Conservation (phyloP, 2,329 filamentous ascomycete genomes). For the Fusarium cyanostomum region DNA sequence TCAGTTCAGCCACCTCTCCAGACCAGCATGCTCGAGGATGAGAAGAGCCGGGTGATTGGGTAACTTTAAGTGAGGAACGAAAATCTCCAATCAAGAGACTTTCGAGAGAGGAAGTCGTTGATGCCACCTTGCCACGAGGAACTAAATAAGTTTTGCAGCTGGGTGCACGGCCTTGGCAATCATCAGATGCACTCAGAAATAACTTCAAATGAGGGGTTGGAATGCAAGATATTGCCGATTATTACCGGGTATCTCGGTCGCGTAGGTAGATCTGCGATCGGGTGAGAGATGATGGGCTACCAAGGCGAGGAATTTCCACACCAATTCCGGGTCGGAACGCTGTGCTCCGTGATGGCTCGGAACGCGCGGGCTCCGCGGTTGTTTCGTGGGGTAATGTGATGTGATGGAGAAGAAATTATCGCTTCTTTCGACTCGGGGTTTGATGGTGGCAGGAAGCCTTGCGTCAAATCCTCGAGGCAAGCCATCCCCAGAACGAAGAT, state of each 20-base stretch:
- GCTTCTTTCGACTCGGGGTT: not conserved
- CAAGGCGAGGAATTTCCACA: not conserved
- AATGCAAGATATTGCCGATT: constrained; percentile 12
- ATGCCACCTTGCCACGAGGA: not conserved
- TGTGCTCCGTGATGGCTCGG: not conserved
- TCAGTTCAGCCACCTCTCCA: constrained; percentile 9
- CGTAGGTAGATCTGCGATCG: constrained; percentile 23
- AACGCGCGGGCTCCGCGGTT: not conserved
- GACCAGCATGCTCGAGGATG: constrained; percentile 17
- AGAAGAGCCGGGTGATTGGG: not conserved
- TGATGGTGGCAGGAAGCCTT: not conserved
- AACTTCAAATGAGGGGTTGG: constrained; percentile 10
- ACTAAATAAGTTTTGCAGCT: constrained; percentile 3
- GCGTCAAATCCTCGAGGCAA: too few relatives aligned
- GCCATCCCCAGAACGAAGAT: too few relatives aligned
- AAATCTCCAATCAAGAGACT: not conserved
- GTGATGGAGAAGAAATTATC: not conserved
- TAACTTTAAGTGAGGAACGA: not conserved
- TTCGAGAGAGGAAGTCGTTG: not conserved
- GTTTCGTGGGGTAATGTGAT: not conserved
- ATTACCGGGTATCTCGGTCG: constrained; percentile 25
- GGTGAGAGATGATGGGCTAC: not conserved
- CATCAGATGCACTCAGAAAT: not conserved
- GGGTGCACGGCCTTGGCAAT: not conserved
- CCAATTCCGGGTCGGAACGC: not conserved